Conservation (phyloP, 179 eudicot species). For the Spergularia azorica region DNA sequence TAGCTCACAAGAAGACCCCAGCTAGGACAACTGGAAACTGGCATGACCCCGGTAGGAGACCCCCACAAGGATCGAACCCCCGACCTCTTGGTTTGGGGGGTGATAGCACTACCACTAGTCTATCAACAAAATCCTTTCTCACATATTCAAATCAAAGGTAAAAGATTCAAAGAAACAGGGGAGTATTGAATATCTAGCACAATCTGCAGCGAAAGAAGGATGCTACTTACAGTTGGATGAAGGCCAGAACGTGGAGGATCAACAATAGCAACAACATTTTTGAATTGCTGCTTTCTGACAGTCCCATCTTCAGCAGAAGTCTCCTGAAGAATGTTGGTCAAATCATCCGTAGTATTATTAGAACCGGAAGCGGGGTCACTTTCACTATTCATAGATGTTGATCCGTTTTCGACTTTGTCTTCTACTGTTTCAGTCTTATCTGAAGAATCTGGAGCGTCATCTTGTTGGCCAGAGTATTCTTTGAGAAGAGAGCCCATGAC, state of each 20-base stretch:
- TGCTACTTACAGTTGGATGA: slow-evolving; percentile 82
- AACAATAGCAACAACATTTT: slow-evolving; percentile 87
- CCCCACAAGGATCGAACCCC: too few species aligned
- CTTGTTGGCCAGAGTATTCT: slow-evolving; percentile 56
- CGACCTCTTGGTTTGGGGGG: too few species aligned
- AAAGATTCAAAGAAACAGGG: not conserved
- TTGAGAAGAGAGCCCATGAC: slow-evolving; percentile 76
- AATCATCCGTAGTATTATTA: slow-evolving; percentile 30
- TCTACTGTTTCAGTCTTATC: slow-evolving; percentile 39
- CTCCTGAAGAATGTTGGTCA: slow-evolving; percentile 24
- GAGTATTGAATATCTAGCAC: not conserved
- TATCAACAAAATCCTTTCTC: too few species aligned
- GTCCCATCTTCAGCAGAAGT: slow-evolving; percentile 27
- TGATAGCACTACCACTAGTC: too few species aligned
- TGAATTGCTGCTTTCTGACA: slow-evolving; percentile 44
- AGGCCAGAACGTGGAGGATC: slow-evolving; percentile 99
- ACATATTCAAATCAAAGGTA: too few species aligned
- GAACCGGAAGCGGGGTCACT: slow-evolving; percentile 24
- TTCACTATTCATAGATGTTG: slow-evolving; percentile 30
- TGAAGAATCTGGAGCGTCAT: slow-evolving; percentile 30
- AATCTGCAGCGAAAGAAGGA: slow-evolving; percentile 12
- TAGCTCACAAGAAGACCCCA: too few species aligned
- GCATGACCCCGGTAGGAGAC: too few species aligned
- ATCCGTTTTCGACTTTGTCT: slow-evolving; percentile 25
- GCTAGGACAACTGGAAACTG: too few species aligned